Evolutionary conservation across 1,284 basidiomycete species (phyloP).

Genomic region (Mycena sp.): DNA sequence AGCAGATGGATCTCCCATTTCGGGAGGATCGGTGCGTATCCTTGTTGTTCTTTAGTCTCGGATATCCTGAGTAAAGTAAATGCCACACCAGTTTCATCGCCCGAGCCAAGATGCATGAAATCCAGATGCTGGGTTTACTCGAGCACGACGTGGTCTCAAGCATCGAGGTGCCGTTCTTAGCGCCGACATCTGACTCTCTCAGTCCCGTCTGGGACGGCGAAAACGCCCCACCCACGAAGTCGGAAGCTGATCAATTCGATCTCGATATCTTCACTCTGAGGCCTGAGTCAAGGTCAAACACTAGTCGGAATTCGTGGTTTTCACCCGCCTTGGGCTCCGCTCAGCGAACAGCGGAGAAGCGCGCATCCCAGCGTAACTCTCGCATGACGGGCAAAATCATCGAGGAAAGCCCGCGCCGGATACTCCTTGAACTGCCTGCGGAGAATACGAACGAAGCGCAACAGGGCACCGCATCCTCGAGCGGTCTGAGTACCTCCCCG

Average conservation of each 20-base stretch:
- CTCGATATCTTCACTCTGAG: conserved; percentile 68
- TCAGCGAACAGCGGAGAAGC: conserved; percentile 51
- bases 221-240: conserved; percentile 47
- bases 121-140: conserved; percentile 91
- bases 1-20: conserved; percentile 88
- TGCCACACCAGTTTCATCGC: conserved; percentile 75
- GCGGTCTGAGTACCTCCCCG: conserved; percentile 67
- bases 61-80: conserved; percentile 3
- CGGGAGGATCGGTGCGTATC: conserved; percentile 76
- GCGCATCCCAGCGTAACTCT: conserved; percentile 56
- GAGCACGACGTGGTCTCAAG: conserved; percentile 90
- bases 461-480: conserved; percentile 44
- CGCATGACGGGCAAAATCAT: conserved; percentile 61
- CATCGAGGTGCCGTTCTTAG: conserved; percentile 84
- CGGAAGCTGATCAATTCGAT: conserved; percentile 77
- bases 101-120: conserved; percentile 93
- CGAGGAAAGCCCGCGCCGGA: conserved; percentile 70
- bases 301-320: conserved; percentile 50
- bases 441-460: conserved; percentile 49
- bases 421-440: conserved; percentile 58
- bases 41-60: neutral
- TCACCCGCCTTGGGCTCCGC: conserved; percentile 34
- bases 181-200: conserved; percentile 49
- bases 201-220: conserved; percentile 37
- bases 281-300: conserved; percentile 20